Base-by-base conservation (phyloP, 352 stramenopile species). In the Pythium chondricola region DNA sequence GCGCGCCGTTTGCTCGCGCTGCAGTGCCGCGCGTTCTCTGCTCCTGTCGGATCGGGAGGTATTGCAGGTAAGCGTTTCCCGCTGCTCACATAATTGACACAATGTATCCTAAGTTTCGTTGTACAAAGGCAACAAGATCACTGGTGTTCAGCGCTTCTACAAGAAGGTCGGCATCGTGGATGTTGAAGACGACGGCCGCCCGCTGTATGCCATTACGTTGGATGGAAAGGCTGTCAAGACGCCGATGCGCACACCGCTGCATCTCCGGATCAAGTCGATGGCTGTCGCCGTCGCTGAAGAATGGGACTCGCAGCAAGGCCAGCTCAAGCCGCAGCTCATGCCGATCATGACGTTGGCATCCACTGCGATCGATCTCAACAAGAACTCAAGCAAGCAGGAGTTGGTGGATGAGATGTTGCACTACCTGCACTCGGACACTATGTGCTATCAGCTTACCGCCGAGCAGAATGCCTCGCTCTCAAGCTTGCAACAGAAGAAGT, bases 331-430 rank as follows among this genome's bases (percentile, higher is more conserved):
- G 10, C 59, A 73, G 35, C 88, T 81, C 24, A 94, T 94, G 83
- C 83, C 83, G 43, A 83, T 93, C 56, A 94, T 94, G 83, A 82
- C 83, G 52, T 70, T 94, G 35, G 81, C 75, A 30, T 88, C 81
- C 18, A 94, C 83, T 20, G 73, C 76, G 40, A 56, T 94, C 38
- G 83, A 94, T 49, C 52, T 92, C 37, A 56, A 57, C 39, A 65
- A 63, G 44, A 85, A 57, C 4, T 83, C 69, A 26, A 86, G 69
- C 59, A 66, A 52, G 24, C 20, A 61, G 35, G 75, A 91, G 47
- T 54, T 83, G 22, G 61, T 93, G 26, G 56, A 80, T 40, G 81
- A 94, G 62, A 88, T 94, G 61, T 64, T 92, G 64, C 81, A 91
- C 57, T 94, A 92, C 59, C 54, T 94, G 47, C 67, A 90, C 57